Conservation (phyloP, 441 rosid species). For the Hura crepitans region DNA sequence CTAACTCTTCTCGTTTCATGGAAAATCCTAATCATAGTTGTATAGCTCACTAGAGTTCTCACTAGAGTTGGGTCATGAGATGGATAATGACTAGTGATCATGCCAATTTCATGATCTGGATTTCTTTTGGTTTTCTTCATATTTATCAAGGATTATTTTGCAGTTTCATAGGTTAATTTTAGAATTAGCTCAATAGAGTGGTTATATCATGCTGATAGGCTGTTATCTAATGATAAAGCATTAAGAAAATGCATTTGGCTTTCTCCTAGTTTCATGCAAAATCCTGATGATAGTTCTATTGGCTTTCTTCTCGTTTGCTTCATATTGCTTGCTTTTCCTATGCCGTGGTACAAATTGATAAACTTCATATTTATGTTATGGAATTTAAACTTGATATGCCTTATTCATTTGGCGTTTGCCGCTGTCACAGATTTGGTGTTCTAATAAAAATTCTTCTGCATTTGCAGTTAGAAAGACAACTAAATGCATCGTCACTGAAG, state of each 20-base stretch:
- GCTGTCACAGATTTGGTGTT: no score
- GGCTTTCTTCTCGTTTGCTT: neutral
- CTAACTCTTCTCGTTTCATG: neutral
- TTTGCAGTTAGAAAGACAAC: conserved; percentile 63
- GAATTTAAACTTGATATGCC: neutral
- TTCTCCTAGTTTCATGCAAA: no score
- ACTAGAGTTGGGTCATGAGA: no score
- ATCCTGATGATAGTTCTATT: no score
- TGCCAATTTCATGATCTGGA: no score
- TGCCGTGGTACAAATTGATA: neutral
- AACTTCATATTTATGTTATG: neutral
- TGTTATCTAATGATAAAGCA: neutral
- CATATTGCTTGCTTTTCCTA: no score
- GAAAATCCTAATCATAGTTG: neutral
- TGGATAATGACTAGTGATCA: neutral
- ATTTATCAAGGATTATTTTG: no score
- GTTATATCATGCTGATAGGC: no score
- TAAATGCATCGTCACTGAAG: conserved; percentile 41
- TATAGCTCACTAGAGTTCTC: neutral
- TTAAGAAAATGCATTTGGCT: neutral
- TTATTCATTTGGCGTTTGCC: no score
- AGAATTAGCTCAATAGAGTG: no score
- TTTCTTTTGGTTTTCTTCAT: no score
- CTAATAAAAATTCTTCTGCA: neutral
- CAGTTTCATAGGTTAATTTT: no score